Base-by-base conservation (phyloP, 163 green algal species). In the Chloromonas sp. region DNA sequence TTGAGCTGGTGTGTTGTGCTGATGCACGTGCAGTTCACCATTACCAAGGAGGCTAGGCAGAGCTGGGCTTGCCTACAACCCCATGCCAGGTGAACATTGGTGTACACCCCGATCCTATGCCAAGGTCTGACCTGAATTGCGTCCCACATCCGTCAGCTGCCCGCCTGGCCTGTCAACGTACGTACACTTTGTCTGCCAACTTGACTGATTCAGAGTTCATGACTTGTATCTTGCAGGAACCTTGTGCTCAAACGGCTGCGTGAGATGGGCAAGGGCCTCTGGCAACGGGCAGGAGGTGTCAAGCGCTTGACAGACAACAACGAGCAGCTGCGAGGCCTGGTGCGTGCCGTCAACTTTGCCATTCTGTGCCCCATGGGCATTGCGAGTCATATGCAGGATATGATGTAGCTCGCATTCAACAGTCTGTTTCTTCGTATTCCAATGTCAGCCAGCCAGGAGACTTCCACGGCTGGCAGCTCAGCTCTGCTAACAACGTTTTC, bases 11-110 rank as follows among this genome's bases (percentile, higher is more conserved):
- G 36, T 36, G 36, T 36, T 36, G 36, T 36, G 36, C 36, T 36
- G 36, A 11, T 11, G 11, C 66, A 11, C 66, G 66, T 74, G 91
- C 87, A 89, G 78, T 91, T 93, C 81, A 89, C 86, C 60, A 92
- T 93, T 81, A 94, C 90, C 0, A 81, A 86, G 0, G 85, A 92
- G 61, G 91, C 91, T 2, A 87, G 87, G 70, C 87, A 92, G 82
- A 86, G 84, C 14, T 94, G 91, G 91, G 86, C 86, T 0, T 62
- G 60, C 14, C 88, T 94, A 90, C 85, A 84, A 1, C 71, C 82
- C 36, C 59, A n/a, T 1, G 90, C 83, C 84, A 90, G 85, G 90
- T 93, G 82, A 2, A 84, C 36, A 13, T 0, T 2, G 71, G 62
- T 1, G 15, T 81, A 8, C 70, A 11, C 57, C 82, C 58, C 3